A percentile compares a stretch with the other conserved stretches of the same genome.
Evolutionary conservation across 1,139 yeast genomes (phyloP).

Genomic region (Geotrichum europaeum): DNA sequence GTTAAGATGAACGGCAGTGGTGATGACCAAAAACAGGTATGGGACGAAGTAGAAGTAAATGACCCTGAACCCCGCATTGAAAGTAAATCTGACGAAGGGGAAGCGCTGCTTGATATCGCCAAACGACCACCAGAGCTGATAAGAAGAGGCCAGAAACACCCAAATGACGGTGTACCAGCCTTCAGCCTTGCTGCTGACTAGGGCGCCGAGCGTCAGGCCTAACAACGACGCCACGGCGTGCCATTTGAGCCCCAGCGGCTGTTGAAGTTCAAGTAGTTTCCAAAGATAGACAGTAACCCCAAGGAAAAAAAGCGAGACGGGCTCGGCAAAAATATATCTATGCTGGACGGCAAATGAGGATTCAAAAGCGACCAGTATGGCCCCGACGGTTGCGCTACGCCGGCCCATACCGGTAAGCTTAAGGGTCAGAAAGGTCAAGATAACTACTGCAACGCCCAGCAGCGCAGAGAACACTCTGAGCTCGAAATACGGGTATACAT

Average conservation of each 20-base stretch:
- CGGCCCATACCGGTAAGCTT: conserved; percentile 45
- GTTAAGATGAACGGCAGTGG: conserved; percentile 48
- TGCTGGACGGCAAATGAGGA: conserved; percentile 49
- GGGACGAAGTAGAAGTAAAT: conserved; percentile 45
- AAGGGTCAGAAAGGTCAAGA: conserved; percentile 45
- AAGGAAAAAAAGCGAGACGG: conserved; percentile 46
- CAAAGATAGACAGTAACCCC: conserved; percentile 42
- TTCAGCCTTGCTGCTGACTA: conserved; percentile 47
- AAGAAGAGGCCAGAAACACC: conserved; percentile 40
- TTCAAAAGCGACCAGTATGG: conserved; percentile 46
- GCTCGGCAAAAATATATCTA: conserved; percentile 46
- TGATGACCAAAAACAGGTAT: conserved; percentile 41
- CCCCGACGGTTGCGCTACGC: conserved; percentile 42
- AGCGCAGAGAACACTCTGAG: conserved; percentile 53
- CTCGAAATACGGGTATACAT: conserved; percentile 38
- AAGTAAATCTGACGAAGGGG: conserved; percentile 35
- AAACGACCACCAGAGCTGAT: conserved; percentile 49
- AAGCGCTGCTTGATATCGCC: conserved; percentile 47
- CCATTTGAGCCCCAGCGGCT: conserved; percentile 45
- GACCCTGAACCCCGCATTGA: conserved; percentile 29
- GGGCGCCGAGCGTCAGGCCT: conserved; percentile 49
- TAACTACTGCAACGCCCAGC: conserved; percentile 44
- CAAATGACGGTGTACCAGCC: conserved; percentile 52
- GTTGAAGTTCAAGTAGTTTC: conserved; percentile 38
- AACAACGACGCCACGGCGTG: conserved; percentile 38